Base-by-base conservation (phyloP, 306 rosid genomes). In the Morella rubra region DNA sequence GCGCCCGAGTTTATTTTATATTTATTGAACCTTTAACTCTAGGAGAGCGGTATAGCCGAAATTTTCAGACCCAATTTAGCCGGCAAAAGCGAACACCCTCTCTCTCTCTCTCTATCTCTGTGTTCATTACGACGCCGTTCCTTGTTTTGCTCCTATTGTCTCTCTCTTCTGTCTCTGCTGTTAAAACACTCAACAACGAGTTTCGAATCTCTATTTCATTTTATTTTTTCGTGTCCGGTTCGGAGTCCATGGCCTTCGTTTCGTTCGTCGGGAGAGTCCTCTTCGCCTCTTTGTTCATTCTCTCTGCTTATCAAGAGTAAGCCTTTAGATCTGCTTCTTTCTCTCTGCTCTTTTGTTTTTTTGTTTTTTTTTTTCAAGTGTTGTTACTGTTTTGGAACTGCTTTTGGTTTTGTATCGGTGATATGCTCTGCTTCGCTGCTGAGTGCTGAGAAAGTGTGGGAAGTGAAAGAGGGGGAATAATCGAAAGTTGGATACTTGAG, bases 281-380 rank as follows among this genome's bases (percentile, higher is more conserved):
- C 49, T 90, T 87, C 78, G 91, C 80, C 49, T 79, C 90, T 12
- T 80, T 90, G 70, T 90, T 90, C 85, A 78, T 86, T 60, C 81
- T 84, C 71, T 86, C 91, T 52, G 94, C 91, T 64, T 84, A 83
- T 86, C 90, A 86, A 79, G 90, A 90, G 91, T 90, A 78, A 84
- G 86, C 58, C 19, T 40, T 44, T 41, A 73, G 88, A 87, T 81
- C 88, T 83, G 62, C 54, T 44, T 56, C 27, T 62, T 18, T 68
- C n/a, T 37, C 50, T 32, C 50, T 27, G 4, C 4, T 8, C 20
- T 73, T 5, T 49, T 32, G 1, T 11, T 18, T n/a, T 40, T 8
- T 0, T 22, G n/a, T 69, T 51, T 6, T 2, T 18, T 7, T 56
- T 7, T 32, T 32, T 32, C 3, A 50, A 22, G 60, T 32, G 37